A percentile compares a stretch with the other conserved stretches of the same genome.
phyloP scores from a whole-genome alignment of 2,329 filamentous ascomycete genomes.

The Pyricularia pennisetigena region DNA sequence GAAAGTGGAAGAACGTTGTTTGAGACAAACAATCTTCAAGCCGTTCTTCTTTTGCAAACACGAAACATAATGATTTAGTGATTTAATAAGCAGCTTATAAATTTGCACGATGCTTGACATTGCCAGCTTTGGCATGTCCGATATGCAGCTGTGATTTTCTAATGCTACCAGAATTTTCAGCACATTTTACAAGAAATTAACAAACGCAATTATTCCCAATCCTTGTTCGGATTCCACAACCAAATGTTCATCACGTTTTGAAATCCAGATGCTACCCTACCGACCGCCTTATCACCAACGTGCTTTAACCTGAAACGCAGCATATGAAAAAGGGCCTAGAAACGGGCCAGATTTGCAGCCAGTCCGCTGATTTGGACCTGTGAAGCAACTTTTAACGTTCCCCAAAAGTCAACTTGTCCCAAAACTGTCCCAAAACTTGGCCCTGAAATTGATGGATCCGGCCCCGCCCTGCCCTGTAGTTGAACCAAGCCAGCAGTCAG shows the following conservation, averaged over 20 bases:
- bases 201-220: too few species aligned
- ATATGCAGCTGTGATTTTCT: too few species aligned
- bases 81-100: too few species aligned
- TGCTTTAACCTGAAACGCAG: not conserved
- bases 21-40: too few species aligned
- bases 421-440: not conserved
- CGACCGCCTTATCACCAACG: not conserved
- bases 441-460: not conserved
- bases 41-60: too few species aligned
- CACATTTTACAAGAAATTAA: too few species aligned
- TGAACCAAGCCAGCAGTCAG: not conserved
- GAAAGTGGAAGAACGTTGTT: too few species aligned
- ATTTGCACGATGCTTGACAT: too few species aligned
- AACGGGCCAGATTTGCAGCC: not conserved
- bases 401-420: not conserved
- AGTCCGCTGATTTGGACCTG: not conserved
- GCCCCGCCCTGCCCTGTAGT: not conserved
- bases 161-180: too few species aligned
- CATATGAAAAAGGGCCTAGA: not conserved
- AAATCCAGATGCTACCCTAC: not conserved
- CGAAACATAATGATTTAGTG: too few species aligned
- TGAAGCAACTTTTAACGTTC: not conserved
- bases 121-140: too few species aligned
- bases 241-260: not conserved
- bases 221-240: too few species aligned